These are phyloP conservation scores for Cydonia oblonga DNA, from an alignment of 331 rosid genomes.

Conservation along the genomic window DNA sequence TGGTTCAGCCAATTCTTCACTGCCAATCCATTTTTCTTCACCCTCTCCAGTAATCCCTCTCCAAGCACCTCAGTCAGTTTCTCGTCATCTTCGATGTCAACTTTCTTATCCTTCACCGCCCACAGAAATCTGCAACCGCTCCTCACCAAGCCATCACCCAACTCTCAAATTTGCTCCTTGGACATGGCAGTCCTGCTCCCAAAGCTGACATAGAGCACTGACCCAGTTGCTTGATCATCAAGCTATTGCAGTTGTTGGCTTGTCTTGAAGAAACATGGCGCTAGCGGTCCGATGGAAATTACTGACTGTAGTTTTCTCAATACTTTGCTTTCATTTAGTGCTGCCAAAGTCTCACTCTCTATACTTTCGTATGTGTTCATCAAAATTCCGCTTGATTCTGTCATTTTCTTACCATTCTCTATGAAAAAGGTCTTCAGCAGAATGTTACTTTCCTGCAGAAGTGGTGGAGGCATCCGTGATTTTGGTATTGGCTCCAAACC, in stretches of 20 bases:
- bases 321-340: constrained; percentile 7
- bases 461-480: no score
- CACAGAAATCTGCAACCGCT: constrained; percentile 29
- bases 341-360: constrained; percentile 5
- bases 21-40: constrained; percentile 5
- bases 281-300: constrained; percentile 13
- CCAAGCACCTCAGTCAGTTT: constrained; percentile 1
- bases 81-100: constrained; percentile 6
- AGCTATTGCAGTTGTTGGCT: constrained; percentile 15
- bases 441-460: no score
- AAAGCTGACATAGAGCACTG: constrained; percentile 28
- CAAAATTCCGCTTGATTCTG: no score
- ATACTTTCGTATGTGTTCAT: constrained; percentile 17
- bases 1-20: constrained; percentile 17
- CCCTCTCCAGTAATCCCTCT: constrained; percentile 2
- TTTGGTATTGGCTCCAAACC: no score
- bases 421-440: no score
- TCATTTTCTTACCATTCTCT: no score
- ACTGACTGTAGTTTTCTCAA: no score
- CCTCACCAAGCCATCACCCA: constrained; percentile 17
- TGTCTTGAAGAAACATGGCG: neutral
- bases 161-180: constrained; percentile 21
- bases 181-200: constrained; percentile 27
- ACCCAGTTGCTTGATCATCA: constrained; percentile 17
- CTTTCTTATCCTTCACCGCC: constrained; percentile 36